Base-by-base conservation (phyloP, 306 rosid genomes). In the Casuarina cunninghamiana region DNA sequence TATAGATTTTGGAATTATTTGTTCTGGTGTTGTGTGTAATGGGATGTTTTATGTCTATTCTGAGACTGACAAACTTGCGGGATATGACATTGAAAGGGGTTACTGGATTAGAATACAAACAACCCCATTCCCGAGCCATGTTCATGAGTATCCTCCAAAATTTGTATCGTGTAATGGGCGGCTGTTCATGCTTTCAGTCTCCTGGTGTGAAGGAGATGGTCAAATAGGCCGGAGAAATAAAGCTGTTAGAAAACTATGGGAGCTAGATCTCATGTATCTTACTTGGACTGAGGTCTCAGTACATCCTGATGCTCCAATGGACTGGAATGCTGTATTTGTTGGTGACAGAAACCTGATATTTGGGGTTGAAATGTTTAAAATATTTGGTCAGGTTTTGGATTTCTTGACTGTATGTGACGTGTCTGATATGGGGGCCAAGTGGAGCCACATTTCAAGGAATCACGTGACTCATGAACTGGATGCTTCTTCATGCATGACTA, bases 261-360 rank as follows among this genome's bases (percentile, higher is more conserved):
- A 94, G 85, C 85, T 94, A 53, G 97, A 94, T 84, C 97, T 94
- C 80, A 68, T 82, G 85, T 84, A 88, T 88, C 97, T 88, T 66
- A 81, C 85, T 75, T 96, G 99, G 99, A 77, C 85, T 0, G 94
- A 96, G 87, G 93, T 87, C 78, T 91, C 96, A 0, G 93, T 91
- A 74, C 99, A 96, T 85, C 99, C 99, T 10, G 99, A 96, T 88
- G 99, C 98, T 48, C 99, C 99, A 75, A 96, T 96, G 99, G 99
- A 96, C 84, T 96, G 99, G 98, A 96, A 90, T 81, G 97, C 99
- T 45, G 89, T 78, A 19, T 96, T 96, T 79, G 87, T 91, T 74
- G 90, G 94, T 0, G 93, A 89, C 65, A 83, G 91, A 80, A 91
- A 86, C 87, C 83, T 87, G 77, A 90, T 96, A 81, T 93, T 96